Evolutionary conservation across 1,139 yeast species (phyloP).

Genomic region (Pichia sorboxylosa): DNA sequence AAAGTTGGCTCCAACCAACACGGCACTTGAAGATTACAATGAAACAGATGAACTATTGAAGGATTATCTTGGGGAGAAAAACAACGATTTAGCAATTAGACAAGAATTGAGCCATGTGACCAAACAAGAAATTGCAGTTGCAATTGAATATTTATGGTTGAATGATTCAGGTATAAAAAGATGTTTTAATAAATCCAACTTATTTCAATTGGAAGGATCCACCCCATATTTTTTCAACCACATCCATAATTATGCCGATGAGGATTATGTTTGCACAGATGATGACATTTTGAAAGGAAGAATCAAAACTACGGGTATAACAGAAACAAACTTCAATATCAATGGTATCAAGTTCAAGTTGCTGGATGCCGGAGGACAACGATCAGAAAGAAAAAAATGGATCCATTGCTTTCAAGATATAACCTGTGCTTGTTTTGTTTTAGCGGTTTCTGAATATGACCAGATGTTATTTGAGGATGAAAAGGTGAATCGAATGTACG

Average conservation of each 20-base stretch:
- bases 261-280: conserved; percentile 60
- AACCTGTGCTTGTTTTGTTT: conserved; percentile 81
- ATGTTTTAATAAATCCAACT: conserved; percentile 54
- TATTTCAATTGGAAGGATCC: conserved; percentile 74
- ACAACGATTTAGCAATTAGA: neutral
- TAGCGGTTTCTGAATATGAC: conserved; percentile 87
- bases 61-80: conserved; percentile 8
- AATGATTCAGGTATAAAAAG: conserved; percentile 54
- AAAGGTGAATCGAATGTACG: conserved; percentile 82
- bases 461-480: conserved; percentile 87
- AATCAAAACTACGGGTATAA: conserved; percentile 90
- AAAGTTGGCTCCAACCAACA: conserved; percentile 2
- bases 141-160: conserved; percentile 57
- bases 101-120: conserved; percentile 2
- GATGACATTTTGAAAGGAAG: conserved; percentile 82
- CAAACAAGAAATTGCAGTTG: conserved; percentile 48
- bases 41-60: conserved; percentile 15
- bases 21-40: conserved; percentile 8
- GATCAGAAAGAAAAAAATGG: conserved; percentile 92
- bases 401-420: conserved; percentile 91
- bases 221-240: conserved; percentile 70
- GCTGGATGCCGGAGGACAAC: conserved; percentile 94
- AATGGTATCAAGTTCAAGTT: conserved; percentile 60
- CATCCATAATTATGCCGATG: conserved; percentile 50
- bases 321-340: conserved; percentile 72